These are phyloP conservation scores for Emericellopsis cladophorae DNA, from an alignment of 2,329 filamentous ascomycete species.

Conservation along the genomic window DNA sequence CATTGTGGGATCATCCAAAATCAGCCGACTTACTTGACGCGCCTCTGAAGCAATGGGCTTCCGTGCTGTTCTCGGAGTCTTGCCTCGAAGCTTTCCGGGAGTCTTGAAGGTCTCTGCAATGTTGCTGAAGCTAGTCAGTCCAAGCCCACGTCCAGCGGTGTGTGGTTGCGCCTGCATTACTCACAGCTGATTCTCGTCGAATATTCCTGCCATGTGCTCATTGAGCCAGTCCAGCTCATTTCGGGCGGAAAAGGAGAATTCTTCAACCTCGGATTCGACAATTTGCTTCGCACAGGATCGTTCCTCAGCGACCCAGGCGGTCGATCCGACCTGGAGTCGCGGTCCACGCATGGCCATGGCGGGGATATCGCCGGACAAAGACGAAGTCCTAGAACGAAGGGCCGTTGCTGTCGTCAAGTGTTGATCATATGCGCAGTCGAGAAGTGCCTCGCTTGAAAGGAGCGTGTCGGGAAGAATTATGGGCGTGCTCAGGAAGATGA, in stretches of 20 bases:
- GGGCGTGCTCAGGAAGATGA: too few relatives aligned
- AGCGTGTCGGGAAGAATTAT: too few relatives aligned
- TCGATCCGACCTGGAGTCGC: slow-evolving; percentile 63
- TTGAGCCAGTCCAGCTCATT: slow-evolving; percentile 98
- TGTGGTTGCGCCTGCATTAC: slow-evolving; percentile 1
- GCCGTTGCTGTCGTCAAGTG: slow-evolving; percentile 3
- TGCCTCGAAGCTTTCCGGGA: slow-evolving; percentile 69
- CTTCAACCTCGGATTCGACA: slow-evolving; percentile 71
- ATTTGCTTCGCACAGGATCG: slow-evolving; percentile 66
- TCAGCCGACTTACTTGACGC: slow-evolving; percentile 44
- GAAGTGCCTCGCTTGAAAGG: background rate
- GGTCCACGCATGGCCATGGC: slow-evolving; percentile 37
- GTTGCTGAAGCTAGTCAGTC: slow-evolving; percentile 44
- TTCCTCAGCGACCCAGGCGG: slow-evolving; percentile 78
- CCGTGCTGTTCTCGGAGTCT: slow-evolving; percentile 61
- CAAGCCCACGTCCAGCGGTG: background rate
- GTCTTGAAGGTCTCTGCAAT: slow-evolving; percentile 95
- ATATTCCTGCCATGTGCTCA: slow-evolving; percentile 94
- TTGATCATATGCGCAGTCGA: slow-evolving; percentile 6
- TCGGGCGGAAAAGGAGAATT: slow-evolving; percentile 81
- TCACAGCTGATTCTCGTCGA: slow-evolving; percentile 76
- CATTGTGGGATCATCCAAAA: slow-evolving; percentile 1
- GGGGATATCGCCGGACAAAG: background rate
- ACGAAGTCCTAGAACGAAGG: background rate
- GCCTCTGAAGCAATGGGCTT: slow-evolving; percentile 45